A percentile compares a stretch with the other conserved stretches of the same genome.
phyloP scores from a whole-genome alignment of 805 yeast genomes.

The Cyberlindnera sargentensis region DNA sequence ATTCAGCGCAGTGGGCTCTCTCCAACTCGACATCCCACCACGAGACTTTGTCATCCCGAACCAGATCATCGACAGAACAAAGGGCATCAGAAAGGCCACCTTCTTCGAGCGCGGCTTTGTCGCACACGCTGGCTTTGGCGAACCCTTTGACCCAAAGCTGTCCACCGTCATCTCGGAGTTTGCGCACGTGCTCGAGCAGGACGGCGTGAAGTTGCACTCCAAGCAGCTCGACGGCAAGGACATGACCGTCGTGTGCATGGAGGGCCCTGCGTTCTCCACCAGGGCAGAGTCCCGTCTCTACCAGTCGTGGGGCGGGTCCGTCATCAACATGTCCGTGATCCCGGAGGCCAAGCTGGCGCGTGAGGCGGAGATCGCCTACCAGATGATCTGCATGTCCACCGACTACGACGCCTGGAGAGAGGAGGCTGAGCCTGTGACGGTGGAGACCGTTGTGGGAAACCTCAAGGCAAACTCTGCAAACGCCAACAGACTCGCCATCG shows the following conservation, averaged over 20 bases:
- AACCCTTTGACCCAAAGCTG: conserved; percentile 81
- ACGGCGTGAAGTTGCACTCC: conserved; percentile 53
- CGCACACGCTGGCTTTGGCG: conserved; percentile 96
- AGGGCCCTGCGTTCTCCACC: conserved; percentile 96
- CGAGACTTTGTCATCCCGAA: conserved; percentile 96
- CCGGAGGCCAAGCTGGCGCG: conserved; percentile 98
- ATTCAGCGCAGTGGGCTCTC: conserved; percentile 93
- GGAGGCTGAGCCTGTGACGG: conserved; percentile 92
- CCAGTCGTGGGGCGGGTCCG: conserved; percentile 83
- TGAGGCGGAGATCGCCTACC: conserved; percentile 95
- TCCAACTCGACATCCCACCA: conserved; percentile 83
- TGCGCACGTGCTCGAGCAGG: conserved; percentile 44
- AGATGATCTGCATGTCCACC: conserved; percentile 98
- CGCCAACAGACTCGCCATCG: conserved; percentile 72
- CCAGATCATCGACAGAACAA: conserved; percentile 94
- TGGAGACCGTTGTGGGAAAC: conserved; percentile 93
- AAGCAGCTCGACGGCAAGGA: conserved; percentile 64
- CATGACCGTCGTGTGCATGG: conserved; percentile 90
- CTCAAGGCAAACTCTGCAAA: conserved; percentile 80
- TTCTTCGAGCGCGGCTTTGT: conserved; percentile 85
- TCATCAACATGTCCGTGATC: conserved; percentile 92
- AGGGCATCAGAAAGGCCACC: conserved; percentile 86
- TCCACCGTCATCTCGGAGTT: conserved; percentile 57
- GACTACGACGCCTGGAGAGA: conserved; percentile 99
- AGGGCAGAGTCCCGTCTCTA: conserved; percentile 92